phyloP scores from a whole-genome alignment of 1,139 yeast species.

The Eremothecium sinecaudum region DNA sequence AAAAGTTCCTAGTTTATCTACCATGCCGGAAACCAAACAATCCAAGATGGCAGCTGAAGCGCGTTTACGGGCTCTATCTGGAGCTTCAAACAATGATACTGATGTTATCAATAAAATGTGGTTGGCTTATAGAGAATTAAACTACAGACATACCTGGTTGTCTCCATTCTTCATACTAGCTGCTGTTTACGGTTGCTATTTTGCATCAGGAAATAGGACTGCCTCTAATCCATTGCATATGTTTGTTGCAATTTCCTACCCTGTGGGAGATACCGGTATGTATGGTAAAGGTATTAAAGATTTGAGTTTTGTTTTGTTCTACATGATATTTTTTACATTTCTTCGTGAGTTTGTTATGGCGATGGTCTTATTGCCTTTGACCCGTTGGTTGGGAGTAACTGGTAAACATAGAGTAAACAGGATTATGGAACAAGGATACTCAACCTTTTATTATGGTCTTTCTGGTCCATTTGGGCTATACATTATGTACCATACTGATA shows the following conservation, averaged over 20 bases:
- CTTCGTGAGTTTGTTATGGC: slow-evolving; percentile 89
- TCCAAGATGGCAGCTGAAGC: slow-evolving; percentile 21
- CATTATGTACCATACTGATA: slow-evolving; percentile 72
- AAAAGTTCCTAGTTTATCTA: slow-evolving; percentile 24
- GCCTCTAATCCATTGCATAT: slow-evolving; percentile 52
- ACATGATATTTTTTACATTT: slow-evolving; percentile 82
- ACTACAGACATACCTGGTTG: slow-evolving; percentile 72
- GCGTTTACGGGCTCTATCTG: slow-evolving; percentile 19
- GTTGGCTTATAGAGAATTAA: slow-evolving; percentile 50
- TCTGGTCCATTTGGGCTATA: slow-evolving; percentile 83
- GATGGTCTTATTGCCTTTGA: slow-evolving; percentile 63
- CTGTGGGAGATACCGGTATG: slow-evolving; percentile 34
- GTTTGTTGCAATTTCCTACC: slow-evolving; percentile 63
- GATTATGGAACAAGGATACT: slow-evolving; percentile 88
- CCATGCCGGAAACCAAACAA: slow-evolving; percentile 20
- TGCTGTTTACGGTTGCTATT: slow-evolving; percentile 35
- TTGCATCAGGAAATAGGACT: slow-evolving; percentile 45
- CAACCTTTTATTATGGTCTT: slow-evolving; percentile 68
- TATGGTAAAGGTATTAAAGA: slow-evolving; percentile 88
- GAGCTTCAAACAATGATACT: slow-evolving; percentile 16
- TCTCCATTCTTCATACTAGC: slow-evolving; percentile 48
- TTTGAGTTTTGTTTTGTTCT: slow-evolving; percentile 65
- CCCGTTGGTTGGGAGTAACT: slow-evolving; percentile 43
- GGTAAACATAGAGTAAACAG: slow-evolving; percentile 57
- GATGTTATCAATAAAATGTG: slow-evolving; percentile 37